phyloP scores from a whole-genome alignment of 306 rosid genomes.

The Boehmeria nivea region DNA sequence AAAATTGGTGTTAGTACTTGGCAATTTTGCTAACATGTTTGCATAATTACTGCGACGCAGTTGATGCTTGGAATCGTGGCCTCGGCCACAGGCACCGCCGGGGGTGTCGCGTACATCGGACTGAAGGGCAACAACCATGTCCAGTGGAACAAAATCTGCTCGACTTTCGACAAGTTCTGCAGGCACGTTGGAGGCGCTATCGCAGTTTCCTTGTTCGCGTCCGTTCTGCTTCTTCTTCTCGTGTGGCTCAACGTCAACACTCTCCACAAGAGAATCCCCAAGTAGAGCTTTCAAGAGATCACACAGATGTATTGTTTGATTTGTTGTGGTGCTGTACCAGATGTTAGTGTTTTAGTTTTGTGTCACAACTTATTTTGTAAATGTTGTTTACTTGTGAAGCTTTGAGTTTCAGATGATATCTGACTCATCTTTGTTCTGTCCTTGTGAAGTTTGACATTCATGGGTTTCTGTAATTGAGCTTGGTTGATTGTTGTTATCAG shows the following conservation, averaged over 20 bases:
- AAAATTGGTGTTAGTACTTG: too few relatives aligned
- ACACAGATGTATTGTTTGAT: background rate
- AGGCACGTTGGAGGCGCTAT: conserved; percentile 47
- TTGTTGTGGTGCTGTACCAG: conserved; percentile 7
- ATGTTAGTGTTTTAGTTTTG: conserved; percentile 2
- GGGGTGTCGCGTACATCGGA: conserved; percentile 59
- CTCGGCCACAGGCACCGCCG: conserved; percentile 80
- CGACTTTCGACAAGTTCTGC: conserved; percentile 55
- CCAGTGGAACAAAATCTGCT: conserved; percentile 56
- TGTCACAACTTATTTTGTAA: too few relatives aligned
- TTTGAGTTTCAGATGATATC: too few relatives aligned
- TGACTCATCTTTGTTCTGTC: too few relatives aligned
- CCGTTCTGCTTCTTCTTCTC: conserved; percentile 47
- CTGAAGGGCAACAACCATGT: conserved; percentile 64
- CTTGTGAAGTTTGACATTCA: too few relatives aligned
- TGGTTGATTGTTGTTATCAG: too few relatives aligned
- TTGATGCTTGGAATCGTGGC: conserved; percentile 67
- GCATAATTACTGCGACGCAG: conserved; percentile 30
- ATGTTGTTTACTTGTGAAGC: too few relatives aligned
- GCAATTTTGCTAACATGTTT: too few relatives aligned
- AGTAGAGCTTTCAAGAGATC: conserved; percentile 38
- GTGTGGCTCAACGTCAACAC: conserved; percentile 55
- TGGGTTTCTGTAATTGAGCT: too few relatives aligned
- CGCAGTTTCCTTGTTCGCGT: conserved; percentile 51
- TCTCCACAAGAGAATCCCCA: conserved; percentile 48